A percentile compares a stretch with the other conserved stretches of the same genome.
phyloP scores from a whole-genome alignment of 2,329 filamentous ascomycete genomes.

The Alternaria alternata region DNA sequence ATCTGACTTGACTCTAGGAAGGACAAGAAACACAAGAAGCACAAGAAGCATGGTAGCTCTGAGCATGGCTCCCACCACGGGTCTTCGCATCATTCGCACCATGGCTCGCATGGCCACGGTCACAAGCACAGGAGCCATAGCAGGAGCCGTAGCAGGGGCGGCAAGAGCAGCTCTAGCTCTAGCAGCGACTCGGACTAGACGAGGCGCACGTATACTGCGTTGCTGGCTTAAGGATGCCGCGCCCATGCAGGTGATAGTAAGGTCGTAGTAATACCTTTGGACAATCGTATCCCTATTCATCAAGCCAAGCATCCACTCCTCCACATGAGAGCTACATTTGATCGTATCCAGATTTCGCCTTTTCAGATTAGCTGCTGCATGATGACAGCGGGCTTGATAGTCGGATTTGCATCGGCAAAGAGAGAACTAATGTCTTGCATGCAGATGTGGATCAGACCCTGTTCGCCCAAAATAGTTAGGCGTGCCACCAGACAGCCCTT shows the following conservation, averaged over 20 bases:
- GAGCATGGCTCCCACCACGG: conserved; percentile 36
- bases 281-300: neutral
- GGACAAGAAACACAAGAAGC: conserved; percentile 44
- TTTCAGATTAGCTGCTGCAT: too few relatives aligned
- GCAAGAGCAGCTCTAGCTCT: conserved; percentile 43
- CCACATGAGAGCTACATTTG: neutral
- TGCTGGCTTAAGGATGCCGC: neutral
- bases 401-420: neutral
- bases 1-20: conserved; percentile 23
- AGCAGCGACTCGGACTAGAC: conserved; percentile 49
- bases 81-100: conserved; percentile 17
- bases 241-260: neutral
- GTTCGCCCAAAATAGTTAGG: conserved; percentile 33
- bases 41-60: conserved; percentile 47
- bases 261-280: neutral
- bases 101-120: conserved; percentile 1
- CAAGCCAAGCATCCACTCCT: neutral
- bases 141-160: conserved; percentile 43
- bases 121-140: conserved; percentile 43
- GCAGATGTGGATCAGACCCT: neutral
- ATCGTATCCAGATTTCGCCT: neutral
- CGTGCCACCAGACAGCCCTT: conserved; percentile 30
- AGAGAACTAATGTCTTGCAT: conserved; percentile 1
- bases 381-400: neutral
- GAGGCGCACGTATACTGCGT: neutral